Evolutionary conservation across 2,329 filamentous ascomycete species (phyloP), one percentile per base, ranked within the genome.

Genomic region (Remersonia thermophila): DNA sequence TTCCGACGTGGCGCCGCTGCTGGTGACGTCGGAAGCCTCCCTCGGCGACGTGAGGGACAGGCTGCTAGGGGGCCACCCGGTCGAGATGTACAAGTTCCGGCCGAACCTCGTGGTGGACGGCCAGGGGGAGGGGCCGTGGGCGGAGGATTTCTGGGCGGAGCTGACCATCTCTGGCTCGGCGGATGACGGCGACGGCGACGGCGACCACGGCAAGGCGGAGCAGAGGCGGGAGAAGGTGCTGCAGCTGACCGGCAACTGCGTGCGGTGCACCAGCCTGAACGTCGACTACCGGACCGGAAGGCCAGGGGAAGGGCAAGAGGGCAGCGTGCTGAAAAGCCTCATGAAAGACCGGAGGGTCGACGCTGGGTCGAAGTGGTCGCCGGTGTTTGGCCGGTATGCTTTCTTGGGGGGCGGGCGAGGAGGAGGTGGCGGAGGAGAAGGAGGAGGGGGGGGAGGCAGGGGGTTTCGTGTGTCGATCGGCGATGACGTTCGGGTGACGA

Each of bases 61-160:
- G 3, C 56, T 84, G 5, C 58, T 66, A 0, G 58, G 59, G 0
- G 61, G 66, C 20, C 50, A 59, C 14, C 46, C 46, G 2, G 67
- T 81, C 59, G 75, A 79, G 36, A 72, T 81, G 52, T 69, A 67
- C 27, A 80, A 80, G 48, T 82, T 85, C 55, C 71, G 82, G 26
- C 78, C 80, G 1, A 86, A 84, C 52, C 70, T 86, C 32, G 74
- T 86, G 2, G 57, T 85, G 2, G 69, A 71, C 27, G 76, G 74
- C 3, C 66, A 71, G 4, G 54, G 57, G 8, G 58, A 71, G 1
- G 40, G 39, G 3, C 32, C 47, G 0, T 86, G 71, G 52, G 77
- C 78, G 10, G 80, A 86, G 54, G 81, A 86, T 52, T 83, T 70
- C 50, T 86, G 80, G 81, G 70, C 61, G 3, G 73, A 77, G 49